Conservation (phyloP, 1,139 yeast species). For the Wickerhamomyces sp. region DNA sequence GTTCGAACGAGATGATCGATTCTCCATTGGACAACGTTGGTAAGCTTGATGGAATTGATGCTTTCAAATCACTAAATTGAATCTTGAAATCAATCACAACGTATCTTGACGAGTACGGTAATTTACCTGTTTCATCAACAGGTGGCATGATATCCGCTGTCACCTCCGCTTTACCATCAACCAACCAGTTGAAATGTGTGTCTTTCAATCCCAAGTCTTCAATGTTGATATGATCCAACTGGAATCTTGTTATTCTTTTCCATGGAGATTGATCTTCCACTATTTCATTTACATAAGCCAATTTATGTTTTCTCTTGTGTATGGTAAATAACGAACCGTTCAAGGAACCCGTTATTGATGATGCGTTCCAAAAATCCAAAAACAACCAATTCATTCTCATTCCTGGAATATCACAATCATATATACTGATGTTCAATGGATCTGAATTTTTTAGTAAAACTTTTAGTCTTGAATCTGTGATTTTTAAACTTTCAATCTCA, state of each 20-base stretch:
- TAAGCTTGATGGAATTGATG: conserved; percentile 45
- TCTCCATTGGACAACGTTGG: conserved; percentile 51
- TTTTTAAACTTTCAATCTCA: conserved; percentile 44
- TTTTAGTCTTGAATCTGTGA: conserved; percentile 51
- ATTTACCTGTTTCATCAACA: conserved; percentile 25
- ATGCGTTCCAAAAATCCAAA: conserved; percentile 64
- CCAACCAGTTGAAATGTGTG: conserved; percentile 63
- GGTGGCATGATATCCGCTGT: conserved; percentile 70
- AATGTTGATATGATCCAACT: conserved; percentile 61
- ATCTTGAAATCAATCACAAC: conserved; percentile 62
- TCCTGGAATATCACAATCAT: conserved; percentile 60
- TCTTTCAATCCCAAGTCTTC: conserved; percentile 30
- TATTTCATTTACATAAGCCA: conserved; percentile 33
- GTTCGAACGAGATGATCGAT: conserved; percentile 54
- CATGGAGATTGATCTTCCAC: conserved; percentile 36
- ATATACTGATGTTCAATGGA: conserved; percentile 51
- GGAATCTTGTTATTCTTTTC: conserved; percentile 53
- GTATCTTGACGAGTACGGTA: conserved; percentile 35
- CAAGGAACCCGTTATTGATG: conserved; percentile 65
- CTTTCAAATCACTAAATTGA: conserved; percentile 56
- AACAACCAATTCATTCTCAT: conserved; percentile 54
- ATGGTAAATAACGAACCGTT: conserved; percentile 71
- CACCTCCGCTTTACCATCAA: conserved; percentile 64
- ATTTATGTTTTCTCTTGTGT: conserved; percentile 52
- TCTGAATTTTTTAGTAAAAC: conserved; percentile 30